A percentile compares a stretch with the other conserved stretches of the same genome.
Evolutionary conservation across 1,284 basidiomycete genomes (phyloP).

Genomic region (Volvariella volvacea): DNA sequence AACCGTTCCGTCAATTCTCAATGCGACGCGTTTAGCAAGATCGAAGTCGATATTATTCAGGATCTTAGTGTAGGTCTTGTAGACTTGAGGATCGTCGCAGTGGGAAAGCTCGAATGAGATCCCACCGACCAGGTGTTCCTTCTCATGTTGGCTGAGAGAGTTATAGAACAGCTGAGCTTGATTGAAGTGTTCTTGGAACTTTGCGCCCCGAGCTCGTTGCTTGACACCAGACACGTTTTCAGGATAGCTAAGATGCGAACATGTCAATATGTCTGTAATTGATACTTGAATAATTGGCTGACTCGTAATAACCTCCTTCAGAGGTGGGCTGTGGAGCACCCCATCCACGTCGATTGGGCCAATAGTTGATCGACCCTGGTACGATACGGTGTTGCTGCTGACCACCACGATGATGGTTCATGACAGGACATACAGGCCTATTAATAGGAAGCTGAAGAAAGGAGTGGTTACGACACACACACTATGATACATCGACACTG

Average conservation of each 20-base stretch:
- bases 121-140: conserved; percentile 57
- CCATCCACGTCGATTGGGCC: conserved; percentile 62
- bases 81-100: conserved; percentile 69
- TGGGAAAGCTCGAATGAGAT: conserved; percentile 77
- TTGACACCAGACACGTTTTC: conserved; percentile 57
- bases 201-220: conserved; percentile 58
- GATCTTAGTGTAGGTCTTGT: conserved; percentile 56
- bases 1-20: conserved; percentile 53
- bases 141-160: conserved; percentile 62
- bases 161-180: conserved; percentile 79
- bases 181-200: conserved; percentile 68
- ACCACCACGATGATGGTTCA: conserved; percentile 71
- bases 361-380: conserved; percentile 63
- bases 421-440: conserved; percentile 72
- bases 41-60: conserved; percentile 67
- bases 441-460: conserved; percentile 68
- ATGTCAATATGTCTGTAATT: not conserved
- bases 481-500: not conserved
- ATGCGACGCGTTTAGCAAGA: conserved; percentile 60
- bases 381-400: conserved; percentile 50
- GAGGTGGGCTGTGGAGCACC: conserved; percentile 40
- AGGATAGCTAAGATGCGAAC: conserved; percentile 29
- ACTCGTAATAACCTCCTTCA: conserved; percentile 60
- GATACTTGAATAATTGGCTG: conserved; percentile 11
- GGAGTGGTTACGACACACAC: not conserved